Percentiles rank a stretch among this genome's conserved stretches.
Evolutionary conservation across 2,329 filamentous ascomycete genomes (phyloP).

Genomic region (Lasiodiplodia theobromae): DNA sequence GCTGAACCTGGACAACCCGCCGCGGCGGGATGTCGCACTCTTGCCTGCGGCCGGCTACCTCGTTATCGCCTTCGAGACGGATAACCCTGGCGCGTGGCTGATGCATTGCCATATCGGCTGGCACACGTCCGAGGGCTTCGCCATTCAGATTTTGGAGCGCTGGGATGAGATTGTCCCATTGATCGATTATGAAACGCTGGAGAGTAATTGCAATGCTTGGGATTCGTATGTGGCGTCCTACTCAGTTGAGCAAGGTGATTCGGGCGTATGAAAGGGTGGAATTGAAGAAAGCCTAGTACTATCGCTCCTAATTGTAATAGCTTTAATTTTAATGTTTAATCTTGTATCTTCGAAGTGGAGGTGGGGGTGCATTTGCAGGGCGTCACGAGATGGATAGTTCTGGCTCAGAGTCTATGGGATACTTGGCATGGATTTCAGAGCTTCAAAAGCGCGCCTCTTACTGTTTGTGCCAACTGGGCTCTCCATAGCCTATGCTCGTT

Average conservation of each 20-base stretch:
- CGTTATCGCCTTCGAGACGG: constrained; percentile 61
- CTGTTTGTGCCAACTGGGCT: constrained; percentile 29
- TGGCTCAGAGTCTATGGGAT: too few relatives aligned
- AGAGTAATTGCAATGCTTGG: constrained; percentile 24
- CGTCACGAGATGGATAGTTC: too few relatives aligned
- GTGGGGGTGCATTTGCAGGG: too few relatives aligned
- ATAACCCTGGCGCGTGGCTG: constrained; percentile 57
- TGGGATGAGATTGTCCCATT: constrained; percentile 37
- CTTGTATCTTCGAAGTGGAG: too few relatives aligned
- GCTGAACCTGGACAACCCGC: constrained; percentile 48
- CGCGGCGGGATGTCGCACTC: constrained; percentile 42
- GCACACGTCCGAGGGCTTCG: constrained; percentile 52
- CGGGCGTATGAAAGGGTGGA: not conserved
- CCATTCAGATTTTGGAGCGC: constrained; percentile 61
- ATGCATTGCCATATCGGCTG: constrained; percentile 30
- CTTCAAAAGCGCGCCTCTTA: constrained; percentile 33
- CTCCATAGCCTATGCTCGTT: constrained; percentile 47
- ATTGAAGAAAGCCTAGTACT: too few relatives aligned
- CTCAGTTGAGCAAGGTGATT: constrained; percentile 5
- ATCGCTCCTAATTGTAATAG: not conserved
- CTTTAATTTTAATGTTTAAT: constrained; percentile 3
- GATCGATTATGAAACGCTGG: constrained; percentile 16
- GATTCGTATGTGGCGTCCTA: not conserved
- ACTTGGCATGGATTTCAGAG: not conserved
- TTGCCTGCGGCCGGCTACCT: constrained; percentile 46